These are phyloP conservation scores for Perkinsus olseni DNA, from an alignment of 169 alveolate species.

Conservation along the genomic window DNA sequence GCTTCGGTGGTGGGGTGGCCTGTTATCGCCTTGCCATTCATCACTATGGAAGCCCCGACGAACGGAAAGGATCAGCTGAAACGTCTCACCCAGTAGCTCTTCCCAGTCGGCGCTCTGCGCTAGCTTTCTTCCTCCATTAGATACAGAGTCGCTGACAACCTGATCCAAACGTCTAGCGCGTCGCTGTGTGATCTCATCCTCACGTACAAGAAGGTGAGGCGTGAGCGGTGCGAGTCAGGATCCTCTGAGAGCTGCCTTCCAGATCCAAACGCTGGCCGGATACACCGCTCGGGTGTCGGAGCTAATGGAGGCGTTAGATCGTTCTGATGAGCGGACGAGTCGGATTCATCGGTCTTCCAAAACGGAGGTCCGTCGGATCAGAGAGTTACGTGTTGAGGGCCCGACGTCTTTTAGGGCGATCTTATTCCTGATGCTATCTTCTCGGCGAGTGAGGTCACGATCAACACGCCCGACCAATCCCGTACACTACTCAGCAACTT, in stretches of 20 bases:
- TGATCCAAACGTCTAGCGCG: background rate
- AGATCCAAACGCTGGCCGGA: background rate
- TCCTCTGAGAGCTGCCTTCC: background rate
- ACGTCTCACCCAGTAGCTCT: background rate
- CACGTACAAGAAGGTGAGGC: background rate
- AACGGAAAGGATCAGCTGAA: background rate
- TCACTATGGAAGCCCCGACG: background rate
- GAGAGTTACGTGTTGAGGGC: background rate
- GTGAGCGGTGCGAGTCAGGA: background rate
- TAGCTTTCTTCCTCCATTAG: background rate
- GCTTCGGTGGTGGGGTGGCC: background rate
- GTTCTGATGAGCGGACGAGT: background rate
- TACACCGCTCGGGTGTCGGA: background rate
- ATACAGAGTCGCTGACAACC: background rate
- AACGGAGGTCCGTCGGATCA: background rate
- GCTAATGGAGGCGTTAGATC: background rate
- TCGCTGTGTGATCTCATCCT: background rate
- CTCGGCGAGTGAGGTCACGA: background rate
- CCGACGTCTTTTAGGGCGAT: background rate
- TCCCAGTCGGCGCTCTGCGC: too few species aligned
- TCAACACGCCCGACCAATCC: background rate
- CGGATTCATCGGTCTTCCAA: background rate
- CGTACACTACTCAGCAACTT: background rate
- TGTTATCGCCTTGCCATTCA: background rate
- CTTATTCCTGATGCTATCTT: background rate